Base-by-base conservation (phyloP, 441 rosid species). In the Kokia cookei region DNA sequence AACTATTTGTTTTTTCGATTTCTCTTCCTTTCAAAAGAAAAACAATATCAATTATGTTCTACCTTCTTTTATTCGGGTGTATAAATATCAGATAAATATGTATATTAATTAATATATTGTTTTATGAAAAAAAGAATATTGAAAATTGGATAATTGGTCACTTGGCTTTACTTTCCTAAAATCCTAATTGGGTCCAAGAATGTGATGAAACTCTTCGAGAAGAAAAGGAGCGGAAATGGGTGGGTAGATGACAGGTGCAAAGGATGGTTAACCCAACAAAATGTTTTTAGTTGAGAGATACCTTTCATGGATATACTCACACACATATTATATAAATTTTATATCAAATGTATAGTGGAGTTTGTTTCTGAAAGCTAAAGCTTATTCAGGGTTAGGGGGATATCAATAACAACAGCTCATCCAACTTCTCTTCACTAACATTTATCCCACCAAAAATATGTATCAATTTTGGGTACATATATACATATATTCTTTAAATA, bases 211-310 rank as follows among this genome's bases (percentile, higher is more conserved):
- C 47, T 47, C 32, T 73, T 73, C 5, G 60, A 58, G 71, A 74
- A 74, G 65, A 32, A 15, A 42, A 75, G 22, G 48, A 17, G 55
- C 45, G 72, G 67, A 74, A 24, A 17, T n/a, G 67, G 67, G 61
- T 57, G 66, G 77, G 73, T 57, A 29, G 59, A 43, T 35, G 66
- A 66, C 2, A 58, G 67, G 57, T 58, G 50, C 59, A 58, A 48
- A 50, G 24, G 42, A 50, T 14, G 24, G 76, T 51, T 51, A 57
- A 27, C 26, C 77, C 72, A 75, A 75, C 60, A 40, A 45, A 54
- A 43, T 17, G 14, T 0, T 32, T 77, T 5, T 68, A 77, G 83
- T 77, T 81, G 77, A 75, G 65, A 37, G 53, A 75, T 77, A 54
- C 45, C 59, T 75, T 75, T 75, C 77, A 37, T 17, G 35, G 53